phyloP scores from a whole-genome alignment of 192 early-diverging fungal genomes.

The Coemansia sp. region DNA sequence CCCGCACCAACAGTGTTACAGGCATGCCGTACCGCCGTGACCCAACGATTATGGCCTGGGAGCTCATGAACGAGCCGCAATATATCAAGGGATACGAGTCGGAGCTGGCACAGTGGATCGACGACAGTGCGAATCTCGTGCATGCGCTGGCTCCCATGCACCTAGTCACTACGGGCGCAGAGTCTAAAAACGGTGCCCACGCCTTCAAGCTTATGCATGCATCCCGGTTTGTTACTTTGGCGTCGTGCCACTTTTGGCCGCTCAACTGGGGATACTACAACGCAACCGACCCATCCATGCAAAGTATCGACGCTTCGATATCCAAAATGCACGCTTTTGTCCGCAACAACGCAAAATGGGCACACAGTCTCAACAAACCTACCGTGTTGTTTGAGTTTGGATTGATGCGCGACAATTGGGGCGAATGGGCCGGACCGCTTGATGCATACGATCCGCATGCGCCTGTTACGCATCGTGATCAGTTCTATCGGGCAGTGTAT shows the following conservation, averaged over 20 bases:
- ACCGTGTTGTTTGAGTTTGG: constrained; percentile 62
- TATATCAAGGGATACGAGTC: constrained; percentile 17
- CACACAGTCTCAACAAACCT: constrained; percentile 52
- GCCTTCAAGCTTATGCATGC: constrained; percentile 59
- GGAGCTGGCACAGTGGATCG: constrained; percentile 53
- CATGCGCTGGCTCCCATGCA: constrained; percentile 57
- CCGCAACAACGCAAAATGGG: constrained; percentile 52
- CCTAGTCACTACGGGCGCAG: constrained; percentile 62
- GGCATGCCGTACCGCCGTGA: constrained; percentile 57
- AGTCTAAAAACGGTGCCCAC: constrained; percentile 58
- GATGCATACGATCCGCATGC: constrained; percentile 53
- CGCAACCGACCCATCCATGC: constrained; percentile 39
- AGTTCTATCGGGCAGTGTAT: constrained; percentile 54
- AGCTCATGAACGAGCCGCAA: constrained; percentile 73
- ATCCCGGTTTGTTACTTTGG: constrained; percentile 51
- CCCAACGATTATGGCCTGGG: constrained; percentile 66
- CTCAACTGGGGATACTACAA: constrained; percentile 64
- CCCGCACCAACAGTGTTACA: constrained; percentile 54
- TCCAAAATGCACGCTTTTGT: constrained; percentile 49
- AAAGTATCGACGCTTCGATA: constrained; percentile 42
- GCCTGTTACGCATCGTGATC: constrained; percentile 55
- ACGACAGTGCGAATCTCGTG: constrained; percentile 54
- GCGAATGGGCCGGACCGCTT: constrained; percentile 11
- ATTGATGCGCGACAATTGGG: constrained; percentile 54
- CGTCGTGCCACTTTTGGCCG: constrained; percentile 57